Evolutionary conservation across 2,329 filamentous ascomycete species (phyloP).

Genomic region (Chrysoporthe austroafricana): DNA sequence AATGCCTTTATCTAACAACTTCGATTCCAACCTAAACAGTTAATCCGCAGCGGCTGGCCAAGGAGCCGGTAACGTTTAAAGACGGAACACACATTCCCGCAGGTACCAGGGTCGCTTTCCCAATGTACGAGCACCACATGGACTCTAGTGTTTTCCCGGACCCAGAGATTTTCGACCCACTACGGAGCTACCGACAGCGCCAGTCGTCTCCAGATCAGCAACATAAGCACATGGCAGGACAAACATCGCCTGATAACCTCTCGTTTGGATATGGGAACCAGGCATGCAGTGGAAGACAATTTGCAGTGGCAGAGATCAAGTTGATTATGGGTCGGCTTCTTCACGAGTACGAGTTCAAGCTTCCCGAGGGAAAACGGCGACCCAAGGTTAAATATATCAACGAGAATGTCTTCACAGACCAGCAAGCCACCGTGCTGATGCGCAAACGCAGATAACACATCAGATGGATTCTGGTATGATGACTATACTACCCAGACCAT

Average conservation of each 20-base stretch:
- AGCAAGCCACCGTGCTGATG: conserved; percentile 10
- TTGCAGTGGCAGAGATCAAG: conserved; percentile 32
- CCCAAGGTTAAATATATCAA: not conserved
- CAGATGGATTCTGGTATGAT: too few relatives aligned
- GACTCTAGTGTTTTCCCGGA: not conserved
- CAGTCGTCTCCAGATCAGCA: not conserved
- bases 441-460: not conserved
- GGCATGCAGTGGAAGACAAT: conserved; percentile 29
- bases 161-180: not conserved
- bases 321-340: conserved; percentile 30
- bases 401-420: conserved; percentile 11
- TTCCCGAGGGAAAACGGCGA: not conserved
- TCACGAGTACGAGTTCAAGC: conserved; percentile 27
- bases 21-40: not conserved
- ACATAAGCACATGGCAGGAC: not conserved
- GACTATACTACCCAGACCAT: too few relatives aligned
- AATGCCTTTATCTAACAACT: too few relatives aligned
- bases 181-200: conserved; percentile 3
- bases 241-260: not conserved
- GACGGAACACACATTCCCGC: conserved; percentile 15
- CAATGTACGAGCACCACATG: conserved; percentile 8
- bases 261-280: conserved; percentile 31
- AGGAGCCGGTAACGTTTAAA: not conserved
- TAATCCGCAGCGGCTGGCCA: not conserved
- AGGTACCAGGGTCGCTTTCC: conserved; percentile 16